Evolutionary conservation across 2,329 filamentous ascomycete genomes (phyloP), one percentile per base, ranked within the genome.

Genomic region (Coniosporium tulheliwenetii): DNA sequence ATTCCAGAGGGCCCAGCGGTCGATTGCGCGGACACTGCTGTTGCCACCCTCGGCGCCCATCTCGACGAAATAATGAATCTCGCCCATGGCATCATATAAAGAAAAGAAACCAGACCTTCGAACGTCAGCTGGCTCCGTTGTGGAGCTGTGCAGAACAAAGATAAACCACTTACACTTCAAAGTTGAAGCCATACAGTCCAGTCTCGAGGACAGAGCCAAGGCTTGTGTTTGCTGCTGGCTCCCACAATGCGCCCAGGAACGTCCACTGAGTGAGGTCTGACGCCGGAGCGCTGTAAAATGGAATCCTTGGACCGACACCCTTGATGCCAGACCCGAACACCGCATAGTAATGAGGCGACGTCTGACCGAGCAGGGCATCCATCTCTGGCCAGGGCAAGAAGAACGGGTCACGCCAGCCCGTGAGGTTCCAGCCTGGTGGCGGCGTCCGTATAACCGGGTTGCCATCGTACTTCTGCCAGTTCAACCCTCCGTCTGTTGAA

Each of bases 251-350:
- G 12, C 65, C 64, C 2, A 65, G 49, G 56, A 65, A 68, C 4
- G 60, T 64, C 64, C 64, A 68, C 40, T 62, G 51, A 2, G 64
- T 66, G 42, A 67, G 42, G 39, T 68, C 55, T 39, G 48, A 59
- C 9, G 61, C 56, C 16, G 64, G 62, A 37, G 64, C 64, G 42
- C 55, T 61, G 53, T 65, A 68, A 41, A 67, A 58, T 8, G 65
- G 64, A 39, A 67, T 66, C 15, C 65, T 57, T 10, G 64, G 61
- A 5, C 64, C 65, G 19, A 65, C 59, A 19, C 56, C 63, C 45
- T 65, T 66, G 54, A 67, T 66, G 10, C 65, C 64, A 30, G 61
- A 64, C 2, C 64, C 65, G 34, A 66, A 57, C 10, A 65, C 63
- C 26, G 62, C 58, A 43, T 62, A 44, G 15, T 61, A 68, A 42